Conservation (phyloP, 345 rosid genomes). For the Kandelia obovata region DNA sequence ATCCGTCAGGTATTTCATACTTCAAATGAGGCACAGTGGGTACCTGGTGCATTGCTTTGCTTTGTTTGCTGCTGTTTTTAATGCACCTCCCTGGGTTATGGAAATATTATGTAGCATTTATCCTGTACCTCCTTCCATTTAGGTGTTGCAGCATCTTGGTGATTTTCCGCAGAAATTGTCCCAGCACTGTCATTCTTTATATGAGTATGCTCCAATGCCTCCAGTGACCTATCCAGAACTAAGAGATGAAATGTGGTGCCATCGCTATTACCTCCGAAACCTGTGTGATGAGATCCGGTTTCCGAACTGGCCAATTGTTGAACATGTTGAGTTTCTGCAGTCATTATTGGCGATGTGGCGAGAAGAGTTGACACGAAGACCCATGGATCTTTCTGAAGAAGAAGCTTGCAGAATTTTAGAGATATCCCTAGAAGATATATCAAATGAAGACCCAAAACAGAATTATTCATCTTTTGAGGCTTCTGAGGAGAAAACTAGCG, state of each 20-base stretch:
- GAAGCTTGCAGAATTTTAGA: slow-evolving; percentile 95
- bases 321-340: slow-evolving; percentile 96
- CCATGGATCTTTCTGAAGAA: slow-evolving; percentile 99
- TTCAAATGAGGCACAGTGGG: not conserved
- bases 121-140: slow-evolving; percentile 17
- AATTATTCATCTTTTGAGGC: slow-evolving; percentile 35
- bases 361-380: slow-evolving; percentile 92
- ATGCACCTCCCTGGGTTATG: not conserved
- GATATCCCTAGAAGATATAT: slow-evolving; percentile 75
- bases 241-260: slow-evolving; percentile 99
- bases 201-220: slow-evolving; percentile 99
- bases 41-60: slow-evolving; percentile 9
- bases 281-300: slow-evolving; percentile 91
- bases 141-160: slow-evolving; percentile 99
- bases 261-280: slow-evolving; percentile 91
- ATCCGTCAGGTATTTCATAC: slow-evolving; percentile 69
- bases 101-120: slow-evolving; percentile 5
- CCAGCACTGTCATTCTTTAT: slow-evolving; percentile 91
- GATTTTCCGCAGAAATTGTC: slow-evolving; percentile 96
- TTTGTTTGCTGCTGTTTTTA: slow-evolving; percentile 4
- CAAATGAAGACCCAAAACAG: slow-evolving; percentile 43
- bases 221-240: slow-evolving; percentile 98
- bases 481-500: slow-evolving; percentile 51
- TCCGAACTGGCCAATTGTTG: slow-evolving; percentile 97
- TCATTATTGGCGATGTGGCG: slow-evolving; percentile 99